Base-by-base conservation (phyloP, 768 basidiomycete species). In the Psilocybe subaeruginosa region DNA sequence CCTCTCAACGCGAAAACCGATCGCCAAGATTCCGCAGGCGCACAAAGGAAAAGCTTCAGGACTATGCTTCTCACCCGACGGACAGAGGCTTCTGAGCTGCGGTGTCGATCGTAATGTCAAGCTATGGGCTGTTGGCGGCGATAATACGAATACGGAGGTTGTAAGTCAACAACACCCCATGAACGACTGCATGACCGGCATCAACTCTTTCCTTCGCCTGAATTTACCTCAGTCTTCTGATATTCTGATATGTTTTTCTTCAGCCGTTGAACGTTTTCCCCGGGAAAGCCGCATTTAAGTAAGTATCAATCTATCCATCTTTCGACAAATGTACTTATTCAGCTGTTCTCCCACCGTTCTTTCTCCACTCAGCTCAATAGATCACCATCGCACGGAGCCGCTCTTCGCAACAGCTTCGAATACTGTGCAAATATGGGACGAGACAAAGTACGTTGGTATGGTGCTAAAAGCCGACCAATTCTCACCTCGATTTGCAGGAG, bases 341-440 rank as follows among this genome's bases (percentile, higher is more conserved):
- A 29, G 17, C 35, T 61, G 62, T 16, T 61, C 58, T 60, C 35
- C 46, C 19, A 14, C 52, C 46, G 41, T 41, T 33, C 47, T 55
- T 57, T 57, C 30, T 12, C 66, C 54, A 55, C 64, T 58, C 68
- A 97, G 95, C 70, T 90, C 91, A 47, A 92, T 99, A 74, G 95
- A 98, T 68, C 97, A 98, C 70, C 97, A 99, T 72, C 85, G 90
- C 49, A 85, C 86, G 37, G 92, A 96, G 60, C 80, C 90, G n/a
- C 74, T 95, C 3, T 99, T 99, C 67, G 97, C 95, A 0, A 96
- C 97, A 0, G 95, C 95, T 2, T 97, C 95, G 0, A 93, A 90
- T 67, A 83, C 85, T 51, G 95, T 99, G 6, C 97, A 99, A 73
- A 83, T 99, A 66, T 99, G 97, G 97, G 97, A 99, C 67, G 95